These are phyloP conservation scores for Colletotrichum liriopes DNA, from an alignment of 2,329 filamentous ascomycete genomes.

Conservation along the genomic window DNA sequence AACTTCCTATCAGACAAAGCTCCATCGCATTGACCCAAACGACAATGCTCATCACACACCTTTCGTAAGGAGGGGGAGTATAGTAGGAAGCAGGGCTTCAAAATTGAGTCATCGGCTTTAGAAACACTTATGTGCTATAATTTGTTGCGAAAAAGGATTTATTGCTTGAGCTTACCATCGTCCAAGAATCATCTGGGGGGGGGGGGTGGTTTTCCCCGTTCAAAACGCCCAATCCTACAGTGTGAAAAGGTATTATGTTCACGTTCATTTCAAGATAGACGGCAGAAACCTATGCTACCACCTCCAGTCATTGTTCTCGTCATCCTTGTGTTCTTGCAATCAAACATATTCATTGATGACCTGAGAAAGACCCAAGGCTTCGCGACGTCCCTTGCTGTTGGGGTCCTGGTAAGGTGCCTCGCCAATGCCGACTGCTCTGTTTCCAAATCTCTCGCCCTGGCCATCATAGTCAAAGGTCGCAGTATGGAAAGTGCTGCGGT, in stretches of 20 bases:
- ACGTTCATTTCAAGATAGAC: too few relatives aligned
- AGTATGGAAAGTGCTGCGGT: conserved; percentile 70
- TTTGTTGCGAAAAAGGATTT: neutral
- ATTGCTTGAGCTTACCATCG: neutral
- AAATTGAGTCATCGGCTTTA: neutral
- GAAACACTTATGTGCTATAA: neutral
- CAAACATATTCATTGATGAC: conserved; percentile 15
- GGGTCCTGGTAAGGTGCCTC: conserved; percentile 70
- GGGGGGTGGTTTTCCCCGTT: neutral
- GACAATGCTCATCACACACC: neutral
- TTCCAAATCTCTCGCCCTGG: conserved; percentile 65
- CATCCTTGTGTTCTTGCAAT: neutral
- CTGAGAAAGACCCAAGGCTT: conserved; percentile 19
- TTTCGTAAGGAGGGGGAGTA: neutral
- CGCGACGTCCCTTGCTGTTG: conserved; percentile 57
- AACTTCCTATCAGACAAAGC: neutral
- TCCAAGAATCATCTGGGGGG: neutral
- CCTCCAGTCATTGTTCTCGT: neutral
- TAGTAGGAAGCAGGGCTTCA: neutral
- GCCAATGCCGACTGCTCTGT: conserved; percentile 69
- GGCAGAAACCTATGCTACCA: neutral
- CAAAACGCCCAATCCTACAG: neutral
- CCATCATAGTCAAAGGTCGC: conserved; percentile 72
- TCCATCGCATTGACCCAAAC: neutral
- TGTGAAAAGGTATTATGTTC: too few relatives aligned